phyloP scores from a whole-genome alignment of 139 green algal genomes.

The Spirogloea muscicola region DNA sequence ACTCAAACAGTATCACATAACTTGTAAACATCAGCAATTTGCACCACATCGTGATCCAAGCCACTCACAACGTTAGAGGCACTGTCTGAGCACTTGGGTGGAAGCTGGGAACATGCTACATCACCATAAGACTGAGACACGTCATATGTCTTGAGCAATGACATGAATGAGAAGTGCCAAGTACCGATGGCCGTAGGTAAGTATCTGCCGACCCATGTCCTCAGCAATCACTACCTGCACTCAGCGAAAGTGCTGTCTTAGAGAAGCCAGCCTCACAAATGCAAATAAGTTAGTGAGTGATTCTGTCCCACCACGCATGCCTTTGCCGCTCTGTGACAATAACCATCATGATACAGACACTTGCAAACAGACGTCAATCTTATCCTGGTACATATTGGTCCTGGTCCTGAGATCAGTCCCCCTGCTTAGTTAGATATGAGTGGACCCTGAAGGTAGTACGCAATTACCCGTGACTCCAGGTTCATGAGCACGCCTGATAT shows the following conservation, averaged over 20 bases:
- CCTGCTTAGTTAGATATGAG: background rate
- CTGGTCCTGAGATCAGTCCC: constrained; percentile 32
- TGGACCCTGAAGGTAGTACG: background rate
- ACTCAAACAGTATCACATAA: background rate
- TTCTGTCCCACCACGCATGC: background rate
- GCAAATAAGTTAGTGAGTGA: background rate
- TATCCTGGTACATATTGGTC: background rate
- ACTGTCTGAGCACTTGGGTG: background rate
- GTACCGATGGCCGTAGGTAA: constrained; percentile 79
- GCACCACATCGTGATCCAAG: too few species aligned
- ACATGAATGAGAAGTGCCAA: background rate
- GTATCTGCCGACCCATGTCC: constrained; percentile 92
- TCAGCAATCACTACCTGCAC: constrained; percentile 61
- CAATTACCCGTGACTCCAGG: constrained; percentile 72
- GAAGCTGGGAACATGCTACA: background rate
- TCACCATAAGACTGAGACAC: background rate
- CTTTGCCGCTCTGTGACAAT: constrained; percentile 1
- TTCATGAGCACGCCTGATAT: constrained; percentile 79
- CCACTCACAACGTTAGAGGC: background rate
- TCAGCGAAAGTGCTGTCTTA: background rate
- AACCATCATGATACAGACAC: background rate
- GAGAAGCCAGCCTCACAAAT: background rate
- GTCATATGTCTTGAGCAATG: background rate
- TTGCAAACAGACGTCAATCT: constrained; percentile 6
- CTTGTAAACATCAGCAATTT: too few species aligned